Percentiles rank a stretch among this genome's conserved stretches.
These are phyloP conservation scores for Sarocladiaceae sp. DNA, from an alignment of 2,329 filamentous ascomycete genomes.

Conservation along the genomic window DNA sequence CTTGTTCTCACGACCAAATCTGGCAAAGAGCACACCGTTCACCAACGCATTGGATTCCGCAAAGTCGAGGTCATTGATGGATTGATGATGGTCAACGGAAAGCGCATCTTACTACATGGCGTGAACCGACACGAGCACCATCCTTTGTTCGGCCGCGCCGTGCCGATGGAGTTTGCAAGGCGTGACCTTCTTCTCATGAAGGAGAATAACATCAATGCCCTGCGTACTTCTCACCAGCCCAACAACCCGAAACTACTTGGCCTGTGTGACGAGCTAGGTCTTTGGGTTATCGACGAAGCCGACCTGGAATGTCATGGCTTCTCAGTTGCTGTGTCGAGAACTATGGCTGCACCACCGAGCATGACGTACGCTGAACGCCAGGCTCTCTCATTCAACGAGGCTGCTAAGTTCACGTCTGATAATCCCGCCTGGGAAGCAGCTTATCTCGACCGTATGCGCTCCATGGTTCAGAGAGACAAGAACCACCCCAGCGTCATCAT, in stretches of 20 bases:
- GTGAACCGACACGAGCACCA: slow-evolving; percentile 71
- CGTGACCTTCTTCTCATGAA: slow-evolving; percentile 66
- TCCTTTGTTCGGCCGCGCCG: slow-evolving; percentile 56
- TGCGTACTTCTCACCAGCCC: slow-evolving; percentile 66
- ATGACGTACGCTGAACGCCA: not conserved
- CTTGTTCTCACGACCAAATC: not conserved
- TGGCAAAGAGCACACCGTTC: slow-evolving; percentile 33
- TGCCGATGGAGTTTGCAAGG: slow-evolving; percentile 55
- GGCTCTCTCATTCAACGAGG: not conserved
- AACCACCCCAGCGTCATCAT: slow-evolving; percentile 66
- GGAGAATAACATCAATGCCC: slow-evolving; percentile 64
- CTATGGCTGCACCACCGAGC: not conserved
- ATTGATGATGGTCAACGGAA: slow-evolving; percentile 59
- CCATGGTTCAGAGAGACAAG: slow-evolving; percentile 65
- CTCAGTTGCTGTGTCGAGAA: slow-evolving; percentile 37
- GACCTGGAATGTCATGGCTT: slow-evolving; percentile 53
- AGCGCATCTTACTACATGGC: slow-evolving; percentile 56
- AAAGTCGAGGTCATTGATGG: slow-evolving; percentile 58
- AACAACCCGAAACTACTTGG: slow-evolving; percentile 56
- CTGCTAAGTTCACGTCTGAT: slow-evolving; percentile 50
- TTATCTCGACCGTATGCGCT: slow-evolving; percentile 63
- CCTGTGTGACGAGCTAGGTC: slow-evolving; percentile 60
- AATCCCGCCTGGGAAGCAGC: slow-evolving; percentile 58
- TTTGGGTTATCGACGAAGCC: slow-evolving; percentile 54
- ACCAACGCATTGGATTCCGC: slow-evolving; percentile 59